These are phyloP conservation scores for Amanita pseudoporphyria DNA, from an alignment of 768 basidiomycete genomes.

Conservation along the genomic window DNA sequence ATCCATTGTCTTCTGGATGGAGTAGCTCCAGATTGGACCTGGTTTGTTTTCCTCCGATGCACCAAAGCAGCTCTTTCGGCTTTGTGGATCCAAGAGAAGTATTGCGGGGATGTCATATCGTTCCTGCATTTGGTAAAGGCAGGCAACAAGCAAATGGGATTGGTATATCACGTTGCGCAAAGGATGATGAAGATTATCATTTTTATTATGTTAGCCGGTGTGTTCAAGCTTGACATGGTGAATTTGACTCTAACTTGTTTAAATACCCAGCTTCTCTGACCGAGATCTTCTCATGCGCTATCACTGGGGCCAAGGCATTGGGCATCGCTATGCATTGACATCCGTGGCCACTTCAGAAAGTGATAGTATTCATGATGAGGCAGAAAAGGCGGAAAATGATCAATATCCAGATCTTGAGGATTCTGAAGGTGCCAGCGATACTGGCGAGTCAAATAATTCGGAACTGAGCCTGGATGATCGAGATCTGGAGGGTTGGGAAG, in stretches of 20 bases:
- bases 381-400: not conserved
- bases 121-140: slow-evolving; percentile 24
- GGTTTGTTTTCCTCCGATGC: too few relatives aligned
- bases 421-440: not conserved
- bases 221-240: slow-evolving; percentile 5
- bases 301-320: too few relatives aligned
- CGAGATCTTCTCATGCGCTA: too few relatives aligned
- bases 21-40: too few relatives aligned
- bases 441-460: too few relatives aligned
- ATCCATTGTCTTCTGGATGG: too few relatives aligned
- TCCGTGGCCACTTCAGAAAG: not conserved
- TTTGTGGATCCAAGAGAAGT: too few relatives aligned
- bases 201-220: slow-evolving; percentile 29
- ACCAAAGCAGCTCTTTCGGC: too few relatives aligned
- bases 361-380: not conserved
- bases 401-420: too few relatives aligned
- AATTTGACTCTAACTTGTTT: not conserved
- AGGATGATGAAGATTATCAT: too few relatives aligned
- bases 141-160: slow-evolving; percentile 11
- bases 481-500: not conserved
- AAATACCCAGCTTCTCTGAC: too few relatives aligned
- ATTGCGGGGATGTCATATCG: slow-evolving; percentile 28
- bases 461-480: not conserved
- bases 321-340: not conserved
- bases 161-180: slow-evolving; percentile 4